Evolutionary conservation across 257 asterid genomes (phyloP), one percentile per base, ranked within the genome.

Genomic region (Salvia miltiorrhiza): DNA sequence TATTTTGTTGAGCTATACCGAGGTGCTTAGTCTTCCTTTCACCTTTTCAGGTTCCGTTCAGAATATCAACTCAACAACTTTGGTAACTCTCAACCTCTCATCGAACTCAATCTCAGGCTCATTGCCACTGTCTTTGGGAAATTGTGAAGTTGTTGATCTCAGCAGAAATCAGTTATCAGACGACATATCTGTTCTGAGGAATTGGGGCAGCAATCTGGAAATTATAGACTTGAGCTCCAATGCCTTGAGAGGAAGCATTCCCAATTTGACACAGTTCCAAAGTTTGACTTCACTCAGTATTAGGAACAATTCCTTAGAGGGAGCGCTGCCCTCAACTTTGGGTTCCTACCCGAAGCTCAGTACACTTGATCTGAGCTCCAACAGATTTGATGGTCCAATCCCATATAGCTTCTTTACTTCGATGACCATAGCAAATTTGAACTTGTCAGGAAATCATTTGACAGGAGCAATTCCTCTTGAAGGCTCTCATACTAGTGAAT

Each of bases 161-260:
- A 87, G 97, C 81, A 73, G 76, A 75, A 92, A 92, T 78, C 75
- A 52, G 73, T 78, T 92, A 13, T 73, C 88, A 39, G 84, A 81
- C 65, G 81, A 84, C 62, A 75, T 89, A 37, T 73, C 85, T 48
- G 88, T 79, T 48, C 74, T 85, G 67, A 66, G 67, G 55, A 82
- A 72, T 40, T 92, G 96, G 96, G 86, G 75, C 35, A 55, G 76
- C 79, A 76, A 76, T 74, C 63, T 89, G 70, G 93, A 86, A 79
- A 43, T 80, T 55, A 52, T 92, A 59, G 97, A 92, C 74, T 78
- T 92, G 85, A 86, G 96, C 86, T 87, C 93, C 67, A 92, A 92
- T 78, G 70, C 71, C 72, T 79, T 92, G 81, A 80, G 68, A 12
- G 97, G 97, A 72, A 80, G 78, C 82, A 63, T 92, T 47, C 89